Evolutionary conservation across 1,284 basidiomycete species (phyloP), one percentile per base, ranked within the genome.

Genomic region (Trametes polyzona): DNA sequence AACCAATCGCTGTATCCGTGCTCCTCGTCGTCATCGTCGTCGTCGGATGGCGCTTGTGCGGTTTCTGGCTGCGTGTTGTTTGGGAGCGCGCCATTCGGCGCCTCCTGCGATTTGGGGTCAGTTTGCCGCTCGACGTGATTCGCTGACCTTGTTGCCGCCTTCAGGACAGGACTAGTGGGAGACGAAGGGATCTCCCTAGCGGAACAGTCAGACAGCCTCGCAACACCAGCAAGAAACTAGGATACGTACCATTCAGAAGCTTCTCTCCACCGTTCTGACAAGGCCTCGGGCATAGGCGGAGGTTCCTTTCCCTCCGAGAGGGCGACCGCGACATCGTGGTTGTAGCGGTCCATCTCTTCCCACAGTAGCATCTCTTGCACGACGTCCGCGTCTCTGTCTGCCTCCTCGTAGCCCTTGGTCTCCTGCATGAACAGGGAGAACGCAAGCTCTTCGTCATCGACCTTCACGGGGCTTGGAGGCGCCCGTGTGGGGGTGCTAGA

Each of bases 371-470:
- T 33, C 43, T 66, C 62, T 1, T 68, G 59, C 9, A 65, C 7
- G 6, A 64, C 39, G 16, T 29, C 41, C 19, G 55, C 37, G n/a
- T 54, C 19, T 19, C n/a, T 37, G 12, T 26, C 24, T 8, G 44
- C 39, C 21, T 46, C 41, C n/a, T 21, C 43, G 4, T 66, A 49
- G 16, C 46, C 37, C 17, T 51, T 46, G 3, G 66, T 65, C 33
- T 68, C 66, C 35, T 64, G 49, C 0, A 52, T 60, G 39, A 66
- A 68, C 7, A 66, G 43, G 2, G 35, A 11, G 29, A 58, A 39
- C 8, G 66, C 63, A n/a, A 68, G 57, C 39, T 66, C 66, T 27
- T 61, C 61, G 40, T 66, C 66, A 16, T 46, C 47, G 14, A 49
- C 32, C 7, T 2, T 19, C 12, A 4, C 10, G 6, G 33, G 24